phyloP scores from a whole-genome alignment of 106 monocot species.

The Narthecium ossifragum region DNA sequence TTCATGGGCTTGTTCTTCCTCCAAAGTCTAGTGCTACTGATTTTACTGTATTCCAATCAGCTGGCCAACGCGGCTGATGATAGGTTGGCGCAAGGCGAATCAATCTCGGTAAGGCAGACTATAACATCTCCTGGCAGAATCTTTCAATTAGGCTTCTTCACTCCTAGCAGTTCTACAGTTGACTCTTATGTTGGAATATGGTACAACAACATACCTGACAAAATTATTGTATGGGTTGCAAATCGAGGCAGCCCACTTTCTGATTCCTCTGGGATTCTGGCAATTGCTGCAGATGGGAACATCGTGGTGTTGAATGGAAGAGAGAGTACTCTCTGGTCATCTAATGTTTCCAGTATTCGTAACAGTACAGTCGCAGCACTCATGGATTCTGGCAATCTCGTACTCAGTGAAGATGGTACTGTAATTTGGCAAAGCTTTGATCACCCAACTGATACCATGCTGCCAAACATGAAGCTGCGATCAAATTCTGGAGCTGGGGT shows the following conservation, averaged over 20 bases:
- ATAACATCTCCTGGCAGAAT: conserved; percentile 17
- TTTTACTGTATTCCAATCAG: too few species aligned
- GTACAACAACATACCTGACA: conserved; percentile 15
- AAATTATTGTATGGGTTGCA: conserved; percentile 34
- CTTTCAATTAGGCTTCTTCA: conserved; percentile 50
- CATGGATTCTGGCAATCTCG: conserved; percentile 43
- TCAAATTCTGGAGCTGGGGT: conserved; percentile 18
- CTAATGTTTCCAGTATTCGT: too few species aligned
- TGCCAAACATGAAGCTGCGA: conserved; percentile 51
- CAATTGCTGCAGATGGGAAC: conserved; percentile 9
- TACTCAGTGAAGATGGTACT: conserved; percentile 7
- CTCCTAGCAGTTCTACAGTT: background rate
- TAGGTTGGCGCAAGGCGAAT: too few species aligned
- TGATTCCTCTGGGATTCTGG: background rate
- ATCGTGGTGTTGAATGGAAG: too few species aligned
- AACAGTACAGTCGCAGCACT: conserved; percentile 16
- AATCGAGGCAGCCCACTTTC: conserved; percentile 23
- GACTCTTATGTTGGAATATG: conserved; percentile 34
- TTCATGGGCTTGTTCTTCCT: too few species aligned
- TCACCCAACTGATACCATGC: conserved; percentile 52
- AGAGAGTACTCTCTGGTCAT: too few species aligned
- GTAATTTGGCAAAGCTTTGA: conserved; percentile 59
- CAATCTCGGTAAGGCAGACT: too few species aligned
- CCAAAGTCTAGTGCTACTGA: too few species aligned
- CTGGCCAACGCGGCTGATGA: too few species aligned